Evolutionary conservation across 257 asterid species (phyloP), one percentile per base, ranked within the genome.

Genomic region (Capsicum pubescens): DNA sequence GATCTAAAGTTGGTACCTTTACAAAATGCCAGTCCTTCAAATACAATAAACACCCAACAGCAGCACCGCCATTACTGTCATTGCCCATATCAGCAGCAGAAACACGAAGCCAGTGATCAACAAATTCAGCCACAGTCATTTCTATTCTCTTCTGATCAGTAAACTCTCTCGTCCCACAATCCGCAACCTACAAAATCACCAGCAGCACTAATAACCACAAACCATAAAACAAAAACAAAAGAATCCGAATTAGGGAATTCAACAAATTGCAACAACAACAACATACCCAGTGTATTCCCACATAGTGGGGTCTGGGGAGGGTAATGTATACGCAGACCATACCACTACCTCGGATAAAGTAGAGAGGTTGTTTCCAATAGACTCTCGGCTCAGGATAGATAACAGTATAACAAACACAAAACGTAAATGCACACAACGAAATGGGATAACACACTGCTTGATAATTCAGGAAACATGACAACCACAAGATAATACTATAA

Each of bases 11-110:
- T 80, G 81, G 55, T 57, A 94, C 99, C 97, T 91, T 97, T 46
- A 93, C 97, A 84, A 97, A 97, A 91, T 97, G 98, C 99, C 99
- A 97, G 84, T 97, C 99, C 87, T 97, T 97, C 91, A 95, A 89
- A 87, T 95, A 97, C 86, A 95, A 69, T 70, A 87, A 86, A 83
- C 92, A 84, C 80, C 85, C 88, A 78, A 55, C 89, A 85, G 86
- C 88, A 79, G 55, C 84, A 36, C 4, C 54, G 32, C 16, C 1
- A 0, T 55, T 55, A 48, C 57, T 36, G 55, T 56, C 17, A 46
- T 9, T 35, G 36, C 82, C 88, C 64, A 80, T 88, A 84, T 82
- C 21, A 79, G 52, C 81, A 84, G 87, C 56, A 85, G 86, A 82
- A 85, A 77, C 71, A 63, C 72, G 60, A 59, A 70, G 50, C 97